Conservation (phyloP, 2,329 filamentous ascomycete species). For the Paraphoma sp. region DNA sequence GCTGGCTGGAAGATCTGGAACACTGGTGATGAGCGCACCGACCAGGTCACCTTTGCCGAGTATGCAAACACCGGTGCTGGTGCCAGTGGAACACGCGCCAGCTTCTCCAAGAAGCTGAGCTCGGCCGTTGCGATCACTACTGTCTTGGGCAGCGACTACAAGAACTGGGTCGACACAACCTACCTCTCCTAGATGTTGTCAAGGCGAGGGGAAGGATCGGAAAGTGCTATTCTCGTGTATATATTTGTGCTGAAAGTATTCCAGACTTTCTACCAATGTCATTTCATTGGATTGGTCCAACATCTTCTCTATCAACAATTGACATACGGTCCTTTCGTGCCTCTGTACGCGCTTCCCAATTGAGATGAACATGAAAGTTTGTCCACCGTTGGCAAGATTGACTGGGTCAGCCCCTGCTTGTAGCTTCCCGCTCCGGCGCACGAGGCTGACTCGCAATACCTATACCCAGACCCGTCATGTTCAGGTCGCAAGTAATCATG, state of each 20-base stretch:
- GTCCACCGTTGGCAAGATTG: no score
- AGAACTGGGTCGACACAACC: conserved; percentile 38
- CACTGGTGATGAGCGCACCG: conserved; percentile 55
- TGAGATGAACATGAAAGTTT: no score
- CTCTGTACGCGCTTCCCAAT: no score
- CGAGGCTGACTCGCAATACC: no score
- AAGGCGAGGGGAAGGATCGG: neutral
- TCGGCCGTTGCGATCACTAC: conserved; percentile 52
- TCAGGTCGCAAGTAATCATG: no score
- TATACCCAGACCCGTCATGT: no score
- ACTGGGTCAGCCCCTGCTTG: no score
- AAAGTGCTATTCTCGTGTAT: neutral
- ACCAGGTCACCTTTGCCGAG: conserved; percentile 64
- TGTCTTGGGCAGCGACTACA: conserved; percentile 52
- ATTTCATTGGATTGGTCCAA: no score
- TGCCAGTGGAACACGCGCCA: conserved; percentile 60
- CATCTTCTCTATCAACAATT: no score
- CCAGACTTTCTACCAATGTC: no score
- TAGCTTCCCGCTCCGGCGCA: no score
- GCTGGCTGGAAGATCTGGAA: conserved; percentile 67
- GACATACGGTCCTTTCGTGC: no score
- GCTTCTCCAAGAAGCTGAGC: conserved; percentile 53
- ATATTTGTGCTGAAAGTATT: neutral
- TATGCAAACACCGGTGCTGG: conserved; percentile 66
- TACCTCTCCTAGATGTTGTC: conserved; percentile 29